Evolutionary conservation across 2,329 filamentous ascomycete genomes (phyloP).

Genomic region (Graphiopsis chlorocephala): DNA sequence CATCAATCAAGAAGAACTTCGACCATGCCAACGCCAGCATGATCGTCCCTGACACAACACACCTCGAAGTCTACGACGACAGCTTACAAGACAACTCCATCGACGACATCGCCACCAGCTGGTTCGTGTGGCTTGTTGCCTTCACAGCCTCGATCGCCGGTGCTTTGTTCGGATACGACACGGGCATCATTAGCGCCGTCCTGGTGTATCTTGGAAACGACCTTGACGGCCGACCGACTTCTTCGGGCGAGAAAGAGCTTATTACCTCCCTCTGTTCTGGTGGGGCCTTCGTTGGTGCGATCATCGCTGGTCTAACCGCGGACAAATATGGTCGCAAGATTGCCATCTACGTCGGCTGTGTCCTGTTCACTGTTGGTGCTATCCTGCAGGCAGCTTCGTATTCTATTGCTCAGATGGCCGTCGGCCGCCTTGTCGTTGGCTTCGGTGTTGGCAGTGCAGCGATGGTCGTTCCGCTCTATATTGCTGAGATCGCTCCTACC

Average conservation of each 20-base stretch:
- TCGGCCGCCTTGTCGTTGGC: constrained; percentile 52
- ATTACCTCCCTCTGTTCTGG: constrained; percentile 40
- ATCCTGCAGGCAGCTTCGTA: constrained; percentile 24
- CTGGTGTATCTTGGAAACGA: constrained; percentile 38
- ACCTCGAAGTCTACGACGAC: constrained; percentile 22
- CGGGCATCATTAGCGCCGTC: constrained; percentile 39
- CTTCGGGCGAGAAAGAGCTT: constrained; percentile 37
- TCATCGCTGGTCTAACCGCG: constrained; percentile 38
- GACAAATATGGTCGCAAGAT: constrained; percentile 38
- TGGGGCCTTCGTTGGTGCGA: constrained; percentile 38
- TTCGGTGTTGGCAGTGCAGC: constrained; percentile 52
- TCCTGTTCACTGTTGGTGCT: constrained; percentile 36
- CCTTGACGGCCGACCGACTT: constrained; percentile 31
- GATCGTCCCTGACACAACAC: constrained; percentile 20
- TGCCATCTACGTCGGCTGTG: constrained; percentile 41
- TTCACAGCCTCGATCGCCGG: constrained; percentile 26
- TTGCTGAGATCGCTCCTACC: constrained; percentile 57
- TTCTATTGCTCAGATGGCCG: constrained; percentile 42
- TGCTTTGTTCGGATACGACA: constrained; percentile 34
- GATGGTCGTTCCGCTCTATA: constrained; percentile 59
- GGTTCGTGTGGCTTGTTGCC: constrained; percentile 28
- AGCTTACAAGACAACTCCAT: constrained; percentile 18
- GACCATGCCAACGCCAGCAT: constrained; percentile 19
- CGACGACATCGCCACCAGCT: constrained; percentile 22
- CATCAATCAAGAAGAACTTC: constrained; percentile 21